Conservation (phyloP, 352 stramenopile species). For the Globisporangium nodosum region DNA sequence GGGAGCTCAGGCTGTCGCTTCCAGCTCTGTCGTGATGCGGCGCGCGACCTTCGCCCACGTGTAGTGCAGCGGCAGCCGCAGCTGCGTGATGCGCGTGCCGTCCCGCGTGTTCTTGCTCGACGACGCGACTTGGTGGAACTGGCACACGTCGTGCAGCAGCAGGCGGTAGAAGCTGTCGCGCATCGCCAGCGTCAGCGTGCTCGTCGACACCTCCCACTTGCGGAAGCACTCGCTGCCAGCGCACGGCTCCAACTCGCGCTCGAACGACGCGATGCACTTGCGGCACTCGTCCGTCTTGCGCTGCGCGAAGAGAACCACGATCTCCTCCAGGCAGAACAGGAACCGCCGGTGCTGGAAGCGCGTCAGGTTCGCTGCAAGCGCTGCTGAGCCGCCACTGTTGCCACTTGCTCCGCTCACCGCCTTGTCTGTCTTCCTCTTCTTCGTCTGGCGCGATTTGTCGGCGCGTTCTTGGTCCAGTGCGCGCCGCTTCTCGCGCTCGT, state of each 20-base stretch:
- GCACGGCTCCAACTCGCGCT: conserved; percentile 56
- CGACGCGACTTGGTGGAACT: conserved; percentile 62
- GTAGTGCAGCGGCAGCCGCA: conserved; percentile 62
- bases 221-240: conserved; percentile 29
- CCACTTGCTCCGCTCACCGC: too few relatives aligned
- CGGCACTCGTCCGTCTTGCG: conserved; percentile 60
- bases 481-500: conserved; percentile 14
- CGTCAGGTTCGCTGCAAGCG: conserved; percentile 27
- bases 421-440: conserved; percentile 2
- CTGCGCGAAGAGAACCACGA: conserved; percentile 71
- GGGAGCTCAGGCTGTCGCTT: conserved; percentile 12
- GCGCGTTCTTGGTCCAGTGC: conserved; percentile 8
- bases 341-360: conserved; percentile 73
- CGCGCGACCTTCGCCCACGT: conserved; percentile 37
- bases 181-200: conserved; percentile 60
- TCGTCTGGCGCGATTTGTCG: conserved; percentile 17
- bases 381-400: neutral
- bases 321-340: conserved; percentile 71
- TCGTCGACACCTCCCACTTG: conserved; percentile 68
- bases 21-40: conserved; percentile 29
- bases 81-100: conserved; percentile 62
- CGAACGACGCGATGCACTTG: conserved; percentile 31
- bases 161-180: conserved; percentile 68
- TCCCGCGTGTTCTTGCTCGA: conserved; percentile 61
- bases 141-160: conserved; percentile 64